Base-by-base conservation (phyloP, 2,329 filamentous ascomycete species). In the Acephala macrosclerotiorum region DNA sequence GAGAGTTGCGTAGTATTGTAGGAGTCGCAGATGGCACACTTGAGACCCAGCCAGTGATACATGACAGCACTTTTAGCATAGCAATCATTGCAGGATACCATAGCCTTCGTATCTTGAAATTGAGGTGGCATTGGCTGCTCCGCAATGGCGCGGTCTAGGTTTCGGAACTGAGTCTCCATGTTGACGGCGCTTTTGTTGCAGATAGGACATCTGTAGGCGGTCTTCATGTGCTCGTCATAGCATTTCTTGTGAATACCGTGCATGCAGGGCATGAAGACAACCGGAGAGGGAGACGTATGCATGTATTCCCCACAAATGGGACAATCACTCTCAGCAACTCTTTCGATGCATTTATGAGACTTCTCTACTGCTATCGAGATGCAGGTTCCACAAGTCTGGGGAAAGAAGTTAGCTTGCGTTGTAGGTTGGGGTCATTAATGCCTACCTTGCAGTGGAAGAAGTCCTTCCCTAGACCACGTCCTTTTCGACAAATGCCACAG, bases 141-240 rank as follows among this genome's bases (percentile, higher is more conserved):
- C 70, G 91, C 86, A 66, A 99, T 97, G 58, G 93, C 90, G 60
- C 94, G 87, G 74, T 97, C 95, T 38, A 98, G 81, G 72, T 96
- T 96, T 58, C 93, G 89, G 81, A 98, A 99, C 72, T 96, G 92
- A 42, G 92, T 87, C 75, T 97, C 95, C 95, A 99, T 99, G 76
- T 98, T 98, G 71, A 93, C 88, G n/a, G 97, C 91, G 70, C 92
- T 97, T 79, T 96, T 97, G 80, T 91, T 97, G 84, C 96, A 99
- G 58, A 97, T 94, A 0, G 95, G 96, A 74, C 96, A 99, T 75
- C 95, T 96, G 81, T 98, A 99, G 6, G 94, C 96, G 3, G 89
- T 89, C 73, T 90, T 90, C 83, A 96, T 94, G 76, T 97, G 92
- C 72, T 96, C 88, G 55, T 92, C 88, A 75, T 97, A 96, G 79